Conservation (phyloP, 73 alveolate species). For the Paramecium octaurelia region DNA sequence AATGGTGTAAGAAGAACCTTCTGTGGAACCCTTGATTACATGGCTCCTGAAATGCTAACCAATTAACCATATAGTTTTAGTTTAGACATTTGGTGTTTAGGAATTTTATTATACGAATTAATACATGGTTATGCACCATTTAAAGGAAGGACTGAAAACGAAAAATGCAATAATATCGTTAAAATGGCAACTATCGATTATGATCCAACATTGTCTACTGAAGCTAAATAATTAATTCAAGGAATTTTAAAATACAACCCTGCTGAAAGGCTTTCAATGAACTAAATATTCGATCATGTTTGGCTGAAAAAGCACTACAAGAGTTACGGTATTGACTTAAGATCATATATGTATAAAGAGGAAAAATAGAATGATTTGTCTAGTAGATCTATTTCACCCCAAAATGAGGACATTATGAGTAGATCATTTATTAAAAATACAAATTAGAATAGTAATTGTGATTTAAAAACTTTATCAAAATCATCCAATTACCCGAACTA, state of each 20-base stretch:
- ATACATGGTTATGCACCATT: slow-evolving; percentile 92
- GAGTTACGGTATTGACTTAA: not conserved
- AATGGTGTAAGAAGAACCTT: slow-evolving; percentile 70
- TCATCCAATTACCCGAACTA: not conserved
- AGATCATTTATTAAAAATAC: not conserved
- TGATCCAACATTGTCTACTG: slow-evolving; percentile 72
- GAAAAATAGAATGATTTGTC: not conserved
- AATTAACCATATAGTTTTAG: slow-evolving; percentile 79
- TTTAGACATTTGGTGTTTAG: slow-evolving; percentile 91
- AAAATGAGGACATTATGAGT: not conserved
- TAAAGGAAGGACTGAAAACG: slow-evolving; percentile 52
- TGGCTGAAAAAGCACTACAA: slow-evolving; percentile 79
- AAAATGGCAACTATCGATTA: slow-evolving; percentile 67
- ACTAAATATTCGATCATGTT: slow-evolving; percentile 83
- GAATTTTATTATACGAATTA: slow-evolving; percentile 88
- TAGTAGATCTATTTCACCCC: slow-evolving; percentile 5
- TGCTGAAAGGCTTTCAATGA: slow-evolving; percentile 77
- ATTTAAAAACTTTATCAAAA: not conserved
- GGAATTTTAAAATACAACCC: slow-evolving; percentile 79
- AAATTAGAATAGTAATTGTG: not conserved
- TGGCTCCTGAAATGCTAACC: slow-evolving; percentile 89
- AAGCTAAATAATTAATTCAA: slow-evolving; percentile 74
- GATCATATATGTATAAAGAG: not conserved
- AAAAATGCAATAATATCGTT: slow-evolving; percentile 63
- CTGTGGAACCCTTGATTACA: slow-evolving; percentile 80